Conservation (phyloP, 2,329 filamentous ascomycete species). For the Delphinella strobiligena region DNA sequence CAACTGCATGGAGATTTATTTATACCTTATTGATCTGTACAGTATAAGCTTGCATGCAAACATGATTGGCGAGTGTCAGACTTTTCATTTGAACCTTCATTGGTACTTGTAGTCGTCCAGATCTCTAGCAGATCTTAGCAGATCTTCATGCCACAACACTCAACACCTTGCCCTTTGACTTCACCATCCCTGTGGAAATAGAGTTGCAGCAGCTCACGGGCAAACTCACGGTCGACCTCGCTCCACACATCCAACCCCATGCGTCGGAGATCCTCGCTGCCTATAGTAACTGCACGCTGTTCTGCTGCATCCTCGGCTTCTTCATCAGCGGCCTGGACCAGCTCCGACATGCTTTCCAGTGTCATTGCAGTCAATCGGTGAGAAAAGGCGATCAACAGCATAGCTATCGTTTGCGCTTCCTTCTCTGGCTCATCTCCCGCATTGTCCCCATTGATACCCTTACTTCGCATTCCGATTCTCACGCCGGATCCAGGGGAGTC, state of each 20-base stretch:
- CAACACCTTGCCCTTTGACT: constrained; percentile 56
- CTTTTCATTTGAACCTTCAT: too few species aligned
- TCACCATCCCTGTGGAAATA: constrained; percentile 56
- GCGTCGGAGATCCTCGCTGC: constrained; percentile 51
- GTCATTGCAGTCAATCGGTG: constrained; percentile 61
- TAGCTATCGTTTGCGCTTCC: constrained; percentile 44
- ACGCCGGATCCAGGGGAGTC: constrained; percentile 5
- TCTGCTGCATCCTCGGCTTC: constrained; percentile 25
- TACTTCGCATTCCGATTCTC: constrained; percentile 2
- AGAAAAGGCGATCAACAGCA: constrained; percentile 69
- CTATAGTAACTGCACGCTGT: constrained; percentile 35
- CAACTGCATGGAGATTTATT: too few species aligned
- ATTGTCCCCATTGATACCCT: too few species aligned
- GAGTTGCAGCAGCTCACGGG: constrained; percentile 46
- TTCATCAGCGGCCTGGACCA: constrained; percentile 35
- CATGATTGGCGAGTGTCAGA: too few species aligned
- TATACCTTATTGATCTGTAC: too few species aligned
- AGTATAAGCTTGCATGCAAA: too few species aligned
- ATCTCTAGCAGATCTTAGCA: too few species aligned
- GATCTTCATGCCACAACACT: constrained; percentile 62
- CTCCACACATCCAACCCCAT: constrained; percentile 77
- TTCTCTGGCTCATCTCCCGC: constrained; percentile 34
- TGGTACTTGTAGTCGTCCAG: too few species aligned
- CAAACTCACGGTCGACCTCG: constrained; percentile 54
- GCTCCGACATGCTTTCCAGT: constrained; percentile 48